Percentiles rank a stretch among this genome's conserved stretches.
Evolutionary conservation across 1,284 basidiomycete species (phyloP).

Genomic region (Fomitiporia mediterranea): DNA sequence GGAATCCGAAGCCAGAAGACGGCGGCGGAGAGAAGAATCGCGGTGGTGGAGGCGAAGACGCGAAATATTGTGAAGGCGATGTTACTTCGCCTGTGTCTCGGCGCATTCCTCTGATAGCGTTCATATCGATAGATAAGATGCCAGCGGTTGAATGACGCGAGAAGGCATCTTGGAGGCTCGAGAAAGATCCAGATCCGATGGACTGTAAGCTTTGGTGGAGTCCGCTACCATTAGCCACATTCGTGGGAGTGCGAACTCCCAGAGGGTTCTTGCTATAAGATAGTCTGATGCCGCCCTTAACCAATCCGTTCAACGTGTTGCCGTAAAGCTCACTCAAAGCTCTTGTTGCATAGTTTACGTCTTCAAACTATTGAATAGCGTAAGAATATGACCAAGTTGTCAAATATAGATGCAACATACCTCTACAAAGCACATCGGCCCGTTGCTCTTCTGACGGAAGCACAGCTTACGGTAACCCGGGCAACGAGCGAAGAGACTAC

Average conservation of each 20-base stretch:
- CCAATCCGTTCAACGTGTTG: conserved; percentile 82
- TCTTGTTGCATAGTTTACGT: conserved; percentile 78
- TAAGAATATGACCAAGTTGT: conserved; percentile 5
- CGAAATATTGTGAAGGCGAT: conserved; percentile 21
- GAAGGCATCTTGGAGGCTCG: conserved; percentile 20
- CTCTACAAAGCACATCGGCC: conserved; percentile 97
- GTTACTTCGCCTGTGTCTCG: conserved; percentile 18
- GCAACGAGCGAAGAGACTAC: conserved; percentile 74
- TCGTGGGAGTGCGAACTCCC: conserved; percentile 78
- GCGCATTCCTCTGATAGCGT: conserved; percentile 13
- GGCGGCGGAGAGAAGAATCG: conserved; percentile 26
- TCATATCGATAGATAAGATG: conserved; percentile 18
- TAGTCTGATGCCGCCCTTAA: conserved; percentile 93
- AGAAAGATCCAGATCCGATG: conserved; percentile 18
- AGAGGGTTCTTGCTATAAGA: conserved; percentile 96
- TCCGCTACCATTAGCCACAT: conserved; percentile 42
- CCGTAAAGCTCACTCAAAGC: conserved; percentile 90
- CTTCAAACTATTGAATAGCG: conserved; percentile 68
- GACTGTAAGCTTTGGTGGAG: conserved; percentile 49
- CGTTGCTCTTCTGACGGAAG: conserved; percentile 93
- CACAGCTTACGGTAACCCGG: conserved; percentile 89
- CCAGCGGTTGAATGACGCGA: conserved; percentile 10
- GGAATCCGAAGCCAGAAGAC: conserved; percentile 14
- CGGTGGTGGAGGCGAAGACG: conserved; percentile 22
- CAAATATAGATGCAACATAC: conserved; percentile 35